phyloP scores from a whole-genome alignment of 2,329 filamentous ascomycete species.

The Fusarium xyrophilum region DNA sequence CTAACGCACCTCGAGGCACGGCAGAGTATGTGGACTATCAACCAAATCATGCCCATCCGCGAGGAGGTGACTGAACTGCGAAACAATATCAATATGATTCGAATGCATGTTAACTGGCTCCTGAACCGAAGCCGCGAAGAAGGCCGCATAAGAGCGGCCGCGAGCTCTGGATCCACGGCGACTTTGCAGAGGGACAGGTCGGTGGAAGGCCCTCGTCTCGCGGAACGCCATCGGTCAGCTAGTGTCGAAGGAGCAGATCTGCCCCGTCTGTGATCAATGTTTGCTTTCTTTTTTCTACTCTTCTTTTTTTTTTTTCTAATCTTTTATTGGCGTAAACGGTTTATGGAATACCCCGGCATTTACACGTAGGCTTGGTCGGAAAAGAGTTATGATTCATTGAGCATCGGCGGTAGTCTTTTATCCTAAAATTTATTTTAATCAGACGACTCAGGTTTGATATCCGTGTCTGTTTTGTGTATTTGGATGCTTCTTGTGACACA shows the following conservation, averaged over 20 bases:
- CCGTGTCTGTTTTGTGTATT: too few relatives aligned
- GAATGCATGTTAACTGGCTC: slow-evolving; percentile 66
- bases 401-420: slow-evolving; percentile 1
- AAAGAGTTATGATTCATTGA: slow-evolving; percentile 10
- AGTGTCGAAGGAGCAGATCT: slow-evolving; percentile 48
- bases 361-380: slow-evolving; percentile 12
- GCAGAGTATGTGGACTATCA: slow-evolving; percentile 67
- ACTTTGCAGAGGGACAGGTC: slow-evolving; percentile 45
- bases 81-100: slow-evolving; percentile 63
- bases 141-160: slow-evolving; percentile 50
- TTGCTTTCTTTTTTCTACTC: neutral
- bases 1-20: slow-evolving; percentile 65
- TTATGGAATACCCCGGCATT: slow-evolving; percentile 36
- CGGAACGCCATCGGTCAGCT: slow-evolving; percentile 49
- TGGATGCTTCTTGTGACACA: neutral
- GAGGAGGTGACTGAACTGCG: slow-evolving; percentile 68
- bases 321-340: slow-evolving; percentile 29
- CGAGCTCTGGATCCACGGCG: slow-evolving; percentile 45
- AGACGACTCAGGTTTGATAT: neutral
- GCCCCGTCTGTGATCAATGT: slow-evolving; percentile 45
- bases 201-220: slow-evolving; percentile 38
- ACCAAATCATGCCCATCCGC: slow-evolving; percentile 66
- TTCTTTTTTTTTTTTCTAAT: neutral
- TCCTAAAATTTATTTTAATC: slow-evolving; percentile 11
- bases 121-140: slow-evolving; percentile 61